Conservation (phyloP, 257 asterid genomes). For the Solanum chilense region DNA sequence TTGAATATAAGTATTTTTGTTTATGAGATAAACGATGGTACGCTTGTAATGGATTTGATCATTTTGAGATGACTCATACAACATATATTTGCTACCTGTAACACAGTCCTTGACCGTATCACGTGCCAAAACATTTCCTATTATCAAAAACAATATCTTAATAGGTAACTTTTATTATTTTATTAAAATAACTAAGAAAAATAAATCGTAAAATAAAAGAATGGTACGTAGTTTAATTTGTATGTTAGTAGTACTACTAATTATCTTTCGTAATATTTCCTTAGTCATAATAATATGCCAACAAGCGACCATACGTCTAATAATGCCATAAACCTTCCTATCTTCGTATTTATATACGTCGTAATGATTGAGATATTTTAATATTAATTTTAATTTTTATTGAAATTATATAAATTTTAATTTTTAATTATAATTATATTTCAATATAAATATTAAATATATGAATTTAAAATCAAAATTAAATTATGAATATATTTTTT, state of each 20-base stretch:
- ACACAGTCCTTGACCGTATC: not conserved
- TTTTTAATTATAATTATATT: no score
- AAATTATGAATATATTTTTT: no score
- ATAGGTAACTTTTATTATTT: no score
- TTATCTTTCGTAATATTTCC: not conserved
- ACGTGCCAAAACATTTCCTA: not conserved
- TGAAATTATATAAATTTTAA: rapidly evolving
- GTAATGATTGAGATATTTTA: no score
- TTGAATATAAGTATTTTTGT: no score
- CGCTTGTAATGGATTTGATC: not conserved
- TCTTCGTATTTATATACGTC: not conserved
- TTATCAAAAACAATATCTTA: no score
- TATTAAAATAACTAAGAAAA: no score
- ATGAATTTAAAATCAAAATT: no score
- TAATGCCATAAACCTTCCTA: not conserved
- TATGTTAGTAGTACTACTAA: not conserved
- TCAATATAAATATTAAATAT: no score
- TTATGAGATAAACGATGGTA: not conserved
- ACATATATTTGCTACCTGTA: not conserved
- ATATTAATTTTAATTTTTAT: no score
- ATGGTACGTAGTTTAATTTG: not conserved
- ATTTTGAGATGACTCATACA: not conserved
- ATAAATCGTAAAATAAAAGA: not conserved
- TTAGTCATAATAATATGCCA: not conserved
- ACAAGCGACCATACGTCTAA: no score